Conservation (phyloP, 345 rosid species). For the Lumnitzera racemosa region DNA sequence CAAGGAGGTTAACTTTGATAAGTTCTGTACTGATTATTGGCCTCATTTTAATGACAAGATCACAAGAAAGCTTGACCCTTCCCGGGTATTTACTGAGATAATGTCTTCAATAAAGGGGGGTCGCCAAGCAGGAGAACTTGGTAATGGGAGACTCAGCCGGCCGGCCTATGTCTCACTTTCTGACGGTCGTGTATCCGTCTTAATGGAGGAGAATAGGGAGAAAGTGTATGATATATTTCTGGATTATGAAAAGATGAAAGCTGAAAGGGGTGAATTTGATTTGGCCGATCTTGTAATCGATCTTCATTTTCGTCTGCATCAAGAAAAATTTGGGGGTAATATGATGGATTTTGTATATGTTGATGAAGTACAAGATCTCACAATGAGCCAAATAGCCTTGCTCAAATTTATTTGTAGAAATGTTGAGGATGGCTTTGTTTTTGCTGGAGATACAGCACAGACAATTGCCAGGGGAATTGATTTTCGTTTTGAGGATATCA, state of each 20-base stretch:
- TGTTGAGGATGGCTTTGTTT: slow-evolving; percentile 41
- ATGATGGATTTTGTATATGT: slow-evolving; percentile 42
- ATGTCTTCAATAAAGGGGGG: slow-evolving; percentile 52
- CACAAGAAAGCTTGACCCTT: slow-evolving; percentile 34
- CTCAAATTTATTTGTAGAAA: slow-evolving; percentile 34
- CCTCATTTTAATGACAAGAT: slow-evolving; percentile 31
- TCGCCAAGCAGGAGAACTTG: slow-evolving; percentile 12
- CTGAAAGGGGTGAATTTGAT: slow-evolving; percentile 35
- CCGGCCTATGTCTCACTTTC: slow-evolving; percentile 28
- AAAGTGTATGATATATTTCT: slow-evolving; percentile 30
- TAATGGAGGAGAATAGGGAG: slow-evolving; percentile 20
- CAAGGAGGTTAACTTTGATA: slow-evolving; percentile 38
- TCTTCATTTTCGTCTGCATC: slow-evolving; percentile 34
- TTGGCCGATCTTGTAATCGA: slow-evolving; percentile 53
- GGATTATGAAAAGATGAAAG: slow-evolving; percentile 40
- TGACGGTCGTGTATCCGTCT: slow-evolving; percentile 27
- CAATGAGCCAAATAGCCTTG: slow-evolving; percentile 46
- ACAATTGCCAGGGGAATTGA: slow-evolving; percentile 43
- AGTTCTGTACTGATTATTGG: slow-evolving; percentile 42
- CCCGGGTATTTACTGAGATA: slow-evolving; percentile 46
- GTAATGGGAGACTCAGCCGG: slow-evolving; percentile 24
- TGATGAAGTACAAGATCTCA: slow-evolving; percentile 63
- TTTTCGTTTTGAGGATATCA: slow-evolving; percentile 44
- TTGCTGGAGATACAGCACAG: slow-evolving; percentile 45
- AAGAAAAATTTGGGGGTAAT: slow-evolving; percentile 19